A percentile compares a stretch with the other conserved stretches of the same genome.
phyloP scores from a whole-genome alignment of 2,329 filamentous ascomycete genomes.

The Sporothrix humicola region DNA sequence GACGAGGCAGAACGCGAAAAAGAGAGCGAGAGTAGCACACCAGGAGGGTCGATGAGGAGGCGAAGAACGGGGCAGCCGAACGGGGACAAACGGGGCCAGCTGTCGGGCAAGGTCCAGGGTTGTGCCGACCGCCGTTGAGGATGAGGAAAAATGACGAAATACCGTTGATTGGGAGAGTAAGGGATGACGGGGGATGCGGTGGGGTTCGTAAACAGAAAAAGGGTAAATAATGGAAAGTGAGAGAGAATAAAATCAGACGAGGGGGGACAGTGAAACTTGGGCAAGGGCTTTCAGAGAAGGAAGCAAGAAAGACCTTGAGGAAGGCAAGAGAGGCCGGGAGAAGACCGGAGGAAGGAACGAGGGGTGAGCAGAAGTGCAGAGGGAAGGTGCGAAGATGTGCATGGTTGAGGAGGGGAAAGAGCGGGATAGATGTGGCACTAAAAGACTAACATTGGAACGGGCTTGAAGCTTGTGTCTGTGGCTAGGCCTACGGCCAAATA shows the following conservation, averaged over 20 bases:
- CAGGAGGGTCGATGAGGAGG: neutral
- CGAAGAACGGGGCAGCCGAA: constrained; percentile 20
- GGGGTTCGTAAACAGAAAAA: no score
- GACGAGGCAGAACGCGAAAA: neutral
- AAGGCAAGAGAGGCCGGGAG: neutral
- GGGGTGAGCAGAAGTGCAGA: neutral
- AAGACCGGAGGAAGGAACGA: constrained; percentile 10
- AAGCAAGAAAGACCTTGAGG: neutral
- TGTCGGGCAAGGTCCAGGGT: constrained; percentile 12
- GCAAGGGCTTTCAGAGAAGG: neutral
- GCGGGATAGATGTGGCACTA: constrained; percentile 8
- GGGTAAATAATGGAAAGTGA: neutral
- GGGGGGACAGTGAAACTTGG: neutral
- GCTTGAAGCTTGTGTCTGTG: constrained; percentile 17
- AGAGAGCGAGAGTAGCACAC: neutral
- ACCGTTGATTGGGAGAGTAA: neutral
- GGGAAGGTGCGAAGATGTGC: constrained; percentile 5
- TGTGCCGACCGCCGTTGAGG: constrained; percentile 23
- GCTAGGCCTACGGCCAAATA: neutral
- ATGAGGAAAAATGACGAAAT: constrained; percentile 7
- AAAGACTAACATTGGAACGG: neutral
- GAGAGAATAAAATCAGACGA: neutral
- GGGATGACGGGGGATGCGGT: neutral
- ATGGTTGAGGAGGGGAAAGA: constrained; percentile 4
- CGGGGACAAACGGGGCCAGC: constrained; percentile 24